Conservation (phyloP, 2,329 filamentous ascomycete species). For the Penicillium hesseltinei region DNA sequence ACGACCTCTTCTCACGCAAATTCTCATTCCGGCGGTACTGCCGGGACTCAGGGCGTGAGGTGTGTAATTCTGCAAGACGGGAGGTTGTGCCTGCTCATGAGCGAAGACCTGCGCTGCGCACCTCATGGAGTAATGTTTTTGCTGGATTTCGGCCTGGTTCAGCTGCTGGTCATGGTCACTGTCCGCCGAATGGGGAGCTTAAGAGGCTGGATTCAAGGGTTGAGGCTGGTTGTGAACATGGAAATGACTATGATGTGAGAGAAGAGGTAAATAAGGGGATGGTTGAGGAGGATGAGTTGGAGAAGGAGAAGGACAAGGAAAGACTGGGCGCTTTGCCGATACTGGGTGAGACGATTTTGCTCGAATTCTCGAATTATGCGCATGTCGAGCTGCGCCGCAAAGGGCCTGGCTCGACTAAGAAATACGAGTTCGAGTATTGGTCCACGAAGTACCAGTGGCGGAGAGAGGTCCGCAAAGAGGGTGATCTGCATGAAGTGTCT, state of each 20-base stretch:
- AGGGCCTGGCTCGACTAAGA: constrained; percentile 65
- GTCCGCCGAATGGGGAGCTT: constrained; percentile 41
- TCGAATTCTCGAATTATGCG: constrained; percentile 97
- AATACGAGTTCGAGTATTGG: constrained; percentile 95
- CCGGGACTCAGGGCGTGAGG: constrained; percentile 86
- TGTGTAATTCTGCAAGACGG: constrained; percentile 78
- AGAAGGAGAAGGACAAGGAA: constrained; percentile 15
- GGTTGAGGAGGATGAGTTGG: constrained; percentile 9
- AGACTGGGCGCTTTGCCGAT: constrained; percentile 18
- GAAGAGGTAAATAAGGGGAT: neutral
- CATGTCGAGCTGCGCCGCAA: constrained; percentile 77
- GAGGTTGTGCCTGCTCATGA: constrained; percentile 54
- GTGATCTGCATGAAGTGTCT: constrained; percentile 62
- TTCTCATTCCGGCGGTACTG: constrained; percentile 92
- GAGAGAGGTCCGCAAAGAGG: constrained; percentile 67
- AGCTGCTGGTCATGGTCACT: constrained; percentile 49
- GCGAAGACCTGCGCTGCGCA: constrained; percentile 53
- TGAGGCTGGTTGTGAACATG: neutral
- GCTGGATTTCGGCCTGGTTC: constrained; percentile 57
- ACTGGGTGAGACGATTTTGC: constrained; percentile 75
- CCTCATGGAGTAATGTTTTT: constrained; percentile 61
- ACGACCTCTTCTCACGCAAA: constrained; percentile 79
- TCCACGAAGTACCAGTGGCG: constrained; percentile 82
- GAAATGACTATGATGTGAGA: neutral
- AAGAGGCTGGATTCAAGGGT: constrained; percentile 61